A percentile compares a stretch with the other conserved stretches of the same genome.
Conservation (phyloP, 1,284 basidiomycete genomes). For the Vanrija sp. region DNA sequence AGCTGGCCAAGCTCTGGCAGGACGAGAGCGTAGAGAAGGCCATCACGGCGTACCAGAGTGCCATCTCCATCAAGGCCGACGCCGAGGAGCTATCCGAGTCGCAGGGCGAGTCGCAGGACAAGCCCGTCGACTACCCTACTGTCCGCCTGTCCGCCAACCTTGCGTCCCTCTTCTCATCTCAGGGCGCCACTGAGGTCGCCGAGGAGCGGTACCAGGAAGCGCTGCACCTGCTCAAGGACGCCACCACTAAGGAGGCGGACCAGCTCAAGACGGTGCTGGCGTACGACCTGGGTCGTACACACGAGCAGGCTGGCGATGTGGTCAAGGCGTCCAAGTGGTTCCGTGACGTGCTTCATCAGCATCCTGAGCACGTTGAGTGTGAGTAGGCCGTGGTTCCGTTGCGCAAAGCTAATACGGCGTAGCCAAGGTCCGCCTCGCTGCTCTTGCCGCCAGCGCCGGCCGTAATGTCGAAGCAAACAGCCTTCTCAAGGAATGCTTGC, state of each 20-base stretch:
- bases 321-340: constrained; percentile 75
- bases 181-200: constrained; percentile 54
- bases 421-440: constrained; percentile 87
- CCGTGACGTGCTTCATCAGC: constrained; percentile 71
- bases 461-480: constrained; percentile 75
- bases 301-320: constrained; percentile 73
- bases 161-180: constrained; percentile 69
- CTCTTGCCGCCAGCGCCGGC: constrained; percentile 65
- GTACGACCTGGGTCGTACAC: constrained; percentile 82
- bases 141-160: constrained; percentile 70
- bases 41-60: constrained; percentile 67
- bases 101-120: constrained; percentile 8
- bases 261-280: constrained; percentile 70
- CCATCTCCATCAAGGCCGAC: constrained; percentile 52
- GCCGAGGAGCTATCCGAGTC: constrained; percentile 5
- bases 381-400: constrained; percentile 32
- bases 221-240: constrained; percentile 45
- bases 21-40: constrained; percentile 70
- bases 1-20: constrained; percentile 82
- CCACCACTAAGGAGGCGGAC: constrained; percentile 54
- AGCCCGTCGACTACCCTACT: constrained; percentile 27
- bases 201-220: constrained; percentile 54
- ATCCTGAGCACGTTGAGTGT: constrained; percentile 94
- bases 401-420: neutral
- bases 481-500: constrained; percentile 73